A percentile compares a stretch with the other conserved stretches of the same genome.
Conservation (phyloP, 108 stramenopile species). For the Cylindrotheca fusiformis region DNA sequence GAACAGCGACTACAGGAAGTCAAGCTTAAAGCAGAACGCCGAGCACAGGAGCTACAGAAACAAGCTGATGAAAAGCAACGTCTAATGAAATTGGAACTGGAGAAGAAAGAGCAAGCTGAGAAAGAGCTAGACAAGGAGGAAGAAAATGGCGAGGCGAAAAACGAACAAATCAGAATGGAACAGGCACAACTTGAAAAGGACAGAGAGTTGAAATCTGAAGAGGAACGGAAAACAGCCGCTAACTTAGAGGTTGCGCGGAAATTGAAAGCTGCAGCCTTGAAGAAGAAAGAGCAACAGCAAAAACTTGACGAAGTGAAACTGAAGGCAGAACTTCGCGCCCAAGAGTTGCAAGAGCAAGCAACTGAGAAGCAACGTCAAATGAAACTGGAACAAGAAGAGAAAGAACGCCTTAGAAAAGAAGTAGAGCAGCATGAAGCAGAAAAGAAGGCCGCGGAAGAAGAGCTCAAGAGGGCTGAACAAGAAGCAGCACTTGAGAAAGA, state of each 20-base stretch:
- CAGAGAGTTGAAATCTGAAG: neutral
- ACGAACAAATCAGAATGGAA: neutral
- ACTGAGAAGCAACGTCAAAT: neutral
- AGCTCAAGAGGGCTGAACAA: neutral
- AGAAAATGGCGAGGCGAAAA: neutral
- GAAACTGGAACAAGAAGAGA: neutral
- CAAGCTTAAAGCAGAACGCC: neutral
- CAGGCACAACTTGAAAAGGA: neutral
- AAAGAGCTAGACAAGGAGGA: neutral
- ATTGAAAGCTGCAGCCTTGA: neutral
- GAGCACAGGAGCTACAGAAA: neutral
- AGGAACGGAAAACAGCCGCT: neutral
- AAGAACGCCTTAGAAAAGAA: neutral
- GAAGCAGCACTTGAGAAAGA: neutral
- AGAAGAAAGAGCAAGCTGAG: neutral
- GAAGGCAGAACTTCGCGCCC: neutral
- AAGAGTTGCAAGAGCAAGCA: neutral
- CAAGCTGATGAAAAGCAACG: neutral
- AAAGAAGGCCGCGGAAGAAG: neutral
- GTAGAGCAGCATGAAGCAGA: neutral
- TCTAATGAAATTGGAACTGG: neutral
- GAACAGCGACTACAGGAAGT: neutral
- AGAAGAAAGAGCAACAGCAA: neutral
- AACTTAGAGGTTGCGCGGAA: neutral
- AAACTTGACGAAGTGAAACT: neutral